Conservation (phyloP, 169 alveolate genomes). For the Prorocentrum cordatum region DNA sequence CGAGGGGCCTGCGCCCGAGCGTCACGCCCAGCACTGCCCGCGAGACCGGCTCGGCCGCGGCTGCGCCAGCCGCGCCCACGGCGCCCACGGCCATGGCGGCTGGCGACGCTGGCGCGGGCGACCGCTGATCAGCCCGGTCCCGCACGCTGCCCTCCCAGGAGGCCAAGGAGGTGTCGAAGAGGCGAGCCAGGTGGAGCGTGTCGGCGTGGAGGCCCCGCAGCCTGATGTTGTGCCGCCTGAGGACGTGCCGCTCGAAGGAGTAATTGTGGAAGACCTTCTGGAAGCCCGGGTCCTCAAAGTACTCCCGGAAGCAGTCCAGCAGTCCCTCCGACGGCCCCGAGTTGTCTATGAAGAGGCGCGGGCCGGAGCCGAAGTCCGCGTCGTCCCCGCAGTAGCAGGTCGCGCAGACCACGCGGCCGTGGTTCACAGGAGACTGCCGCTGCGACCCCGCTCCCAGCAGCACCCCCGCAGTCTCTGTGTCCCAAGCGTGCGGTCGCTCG, state of each 20-base stretch:
- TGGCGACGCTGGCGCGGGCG: not conserved
- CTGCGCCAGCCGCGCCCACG: too few species aligned
- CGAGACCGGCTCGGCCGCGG: not conserved
- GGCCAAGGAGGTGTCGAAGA: not conserved
- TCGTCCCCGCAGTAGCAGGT: not conserved
- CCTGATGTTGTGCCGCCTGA: not conserved
- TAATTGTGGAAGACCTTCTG: conserved; percentile 17
- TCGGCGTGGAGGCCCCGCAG: conserved; percentile 6
- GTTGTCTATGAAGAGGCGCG: not conserved
- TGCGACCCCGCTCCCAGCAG: not conserved
- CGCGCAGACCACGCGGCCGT: not conserved
- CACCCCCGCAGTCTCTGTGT: not conserved
- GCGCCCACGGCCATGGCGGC: too few species aligned
- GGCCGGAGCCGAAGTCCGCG: not conserved
- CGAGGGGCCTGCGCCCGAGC: not conserved
- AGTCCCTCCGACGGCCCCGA: not conserved
- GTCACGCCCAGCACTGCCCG: not conserved
- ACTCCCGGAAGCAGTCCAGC: not conserved
- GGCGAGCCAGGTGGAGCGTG: conserved; percentile 1
- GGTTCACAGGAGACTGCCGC: not conserved
- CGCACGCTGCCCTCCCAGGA: conserved; percentile 5
- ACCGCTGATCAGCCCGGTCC: not conserved
- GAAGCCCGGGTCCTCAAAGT: not conserved
- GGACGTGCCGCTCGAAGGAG: not conserved
- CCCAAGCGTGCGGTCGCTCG: not conserved